Evolutionary conservation across 129 eudicot species (phyloP).

Genomic region (Arctium lappa): DNA sequence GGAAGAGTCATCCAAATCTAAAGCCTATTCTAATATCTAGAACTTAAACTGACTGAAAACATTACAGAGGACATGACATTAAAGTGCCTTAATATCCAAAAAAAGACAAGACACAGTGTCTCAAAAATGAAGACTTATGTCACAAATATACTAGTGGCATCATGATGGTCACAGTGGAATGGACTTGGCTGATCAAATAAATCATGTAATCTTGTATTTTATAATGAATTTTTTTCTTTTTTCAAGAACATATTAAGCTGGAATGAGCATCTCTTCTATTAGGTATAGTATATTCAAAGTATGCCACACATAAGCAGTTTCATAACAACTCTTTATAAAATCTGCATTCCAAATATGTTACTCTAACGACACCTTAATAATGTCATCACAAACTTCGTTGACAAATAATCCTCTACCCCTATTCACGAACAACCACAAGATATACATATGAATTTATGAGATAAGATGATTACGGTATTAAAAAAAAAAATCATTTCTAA

Average conservation of each 20-base stretch:
- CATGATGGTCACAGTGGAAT: neutral
- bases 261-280: neutral
- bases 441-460: neutral
- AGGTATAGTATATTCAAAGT: slow-evolving; percentile 5
- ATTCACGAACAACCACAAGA: neutral
- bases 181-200: neutral
- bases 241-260: neutral
- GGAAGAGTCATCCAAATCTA: too few species aligned
- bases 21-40: too few species aligned
- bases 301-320: slow-evolving; percentile 9
- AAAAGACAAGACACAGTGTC: neutral
- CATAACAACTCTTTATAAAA: neutral
- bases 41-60: too few species aligned
- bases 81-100: too few species aligned
- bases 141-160: neutral
- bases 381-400: neutral
- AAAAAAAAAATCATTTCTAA: neutral
- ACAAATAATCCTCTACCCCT: neutral
- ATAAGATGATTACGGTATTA: neutral
- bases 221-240: neutral
- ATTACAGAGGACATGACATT: too few species aligned
- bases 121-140: neutral
- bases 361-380: slow-evolving; percentile 1
- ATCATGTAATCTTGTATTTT: neutral
- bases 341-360: neutral